Conservation (phyloP, 1,139 yeast genomes). For the Blastobotrys ciferrii region DNA sequence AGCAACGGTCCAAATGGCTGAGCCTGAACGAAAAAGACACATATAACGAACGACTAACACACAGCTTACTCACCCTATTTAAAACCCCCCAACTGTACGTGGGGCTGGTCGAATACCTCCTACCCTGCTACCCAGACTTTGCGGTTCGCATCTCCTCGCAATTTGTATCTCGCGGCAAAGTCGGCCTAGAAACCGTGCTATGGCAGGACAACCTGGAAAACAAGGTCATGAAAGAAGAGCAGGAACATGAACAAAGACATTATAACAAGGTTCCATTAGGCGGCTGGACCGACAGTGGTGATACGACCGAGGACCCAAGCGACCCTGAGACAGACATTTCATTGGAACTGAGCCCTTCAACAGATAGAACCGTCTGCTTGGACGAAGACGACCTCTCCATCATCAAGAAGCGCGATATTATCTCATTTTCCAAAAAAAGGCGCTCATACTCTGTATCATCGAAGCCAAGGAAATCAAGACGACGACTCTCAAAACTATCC, state of each 20-base stretch:
- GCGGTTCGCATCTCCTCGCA: slow-evolving; percentile 14
- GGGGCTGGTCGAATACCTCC: slow-evolving; percentile 11
- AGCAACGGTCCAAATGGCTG: background rate
- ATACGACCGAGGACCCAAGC: background rate
- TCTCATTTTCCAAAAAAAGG: background rate
- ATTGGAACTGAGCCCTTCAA: background rate
- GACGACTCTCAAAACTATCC: background rate
- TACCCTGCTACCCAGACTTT: slow-evolving; percentile 7
- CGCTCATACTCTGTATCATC: background rate
- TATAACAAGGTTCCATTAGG: background rate
- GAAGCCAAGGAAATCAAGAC: background rate
- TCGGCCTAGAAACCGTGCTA: slow-evolving; percentile 4
- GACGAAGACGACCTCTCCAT: slow-evolving; percentile 2
- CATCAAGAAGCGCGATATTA: background rate
- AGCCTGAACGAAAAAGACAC: slow-evolving; percentile 4
- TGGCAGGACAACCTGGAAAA: slow-evolving; percentile 17
- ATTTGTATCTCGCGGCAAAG: slow-evolving; percentile 2
- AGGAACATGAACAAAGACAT: no score
- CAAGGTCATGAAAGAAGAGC: slow-evolving; percentile 6
- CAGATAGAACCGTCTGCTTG: background rate
- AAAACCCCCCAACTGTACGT: slow-evolving; percentile 1
- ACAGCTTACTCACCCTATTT: slow-evolving; percentile 8
- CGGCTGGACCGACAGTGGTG: background rate
- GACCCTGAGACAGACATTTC: background rate
- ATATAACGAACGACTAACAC: background rate